These are phyloP conservation scores for Podosphaera fusca DNA, from an alignment of 2,329 filamentous ascomycete genomes.

Conservation along the genomic window DNA sequence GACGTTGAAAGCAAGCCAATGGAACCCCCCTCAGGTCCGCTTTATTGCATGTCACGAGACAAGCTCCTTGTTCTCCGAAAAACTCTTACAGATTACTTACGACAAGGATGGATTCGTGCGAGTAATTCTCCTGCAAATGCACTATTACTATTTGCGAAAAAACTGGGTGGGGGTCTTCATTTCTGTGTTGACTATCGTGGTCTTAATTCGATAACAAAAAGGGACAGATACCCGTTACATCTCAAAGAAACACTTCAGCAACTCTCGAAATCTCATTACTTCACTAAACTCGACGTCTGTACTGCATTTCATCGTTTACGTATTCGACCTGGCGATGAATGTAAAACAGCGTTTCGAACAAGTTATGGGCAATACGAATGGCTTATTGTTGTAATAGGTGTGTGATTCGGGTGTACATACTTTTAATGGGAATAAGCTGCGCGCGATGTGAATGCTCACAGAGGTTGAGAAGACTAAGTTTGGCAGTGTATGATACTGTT, in stretches of 20 bases:
- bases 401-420: too few relatives aligned
- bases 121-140: background rate
- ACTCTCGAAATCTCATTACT: background rate
- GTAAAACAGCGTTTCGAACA: background rate
- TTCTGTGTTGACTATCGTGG: background rate
- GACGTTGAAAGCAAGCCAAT: background rate
- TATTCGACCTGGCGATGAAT: conserved; percentile 1
- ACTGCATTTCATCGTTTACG: background rate
- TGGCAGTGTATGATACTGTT: too few relatives aligned
- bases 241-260: background rate
- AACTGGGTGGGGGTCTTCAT: background rate
- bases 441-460: too few relatives aligned
- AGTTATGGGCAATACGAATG: background rate
- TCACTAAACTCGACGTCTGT: background rate
- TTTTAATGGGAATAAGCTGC: too few relatives aligned
- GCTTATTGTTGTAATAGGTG: background rate
- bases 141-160: background rate
- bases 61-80: background rate
- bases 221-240: background rate
- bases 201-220: background rate
- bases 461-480: too few relatives aligned
- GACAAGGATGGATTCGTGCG: background rate
- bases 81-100: background rate
- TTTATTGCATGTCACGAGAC: background rate
- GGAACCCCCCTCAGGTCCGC: background rate